Evolutionary conservation across 2,329 filamentous ascomycete genomes (phyloP).

Genomic region (Aspergillus transmontanensis): DNA sequence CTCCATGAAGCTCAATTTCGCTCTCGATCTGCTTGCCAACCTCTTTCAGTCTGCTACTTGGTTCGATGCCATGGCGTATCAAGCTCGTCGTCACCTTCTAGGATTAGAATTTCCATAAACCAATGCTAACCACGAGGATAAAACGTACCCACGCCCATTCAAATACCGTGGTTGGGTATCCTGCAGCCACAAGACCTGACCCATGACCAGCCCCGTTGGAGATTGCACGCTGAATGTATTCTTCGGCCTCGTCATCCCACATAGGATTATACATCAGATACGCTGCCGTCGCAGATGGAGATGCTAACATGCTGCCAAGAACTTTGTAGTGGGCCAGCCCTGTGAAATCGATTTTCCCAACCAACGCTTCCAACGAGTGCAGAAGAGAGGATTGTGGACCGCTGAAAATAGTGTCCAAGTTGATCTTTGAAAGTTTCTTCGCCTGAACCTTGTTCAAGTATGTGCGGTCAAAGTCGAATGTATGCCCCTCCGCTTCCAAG

Average conservation of each 20-base stretch:
- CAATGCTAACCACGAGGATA: too few relatives aligned
- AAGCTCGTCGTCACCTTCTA: background rate
- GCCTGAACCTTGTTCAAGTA: background rate
- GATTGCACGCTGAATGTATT: background rate
- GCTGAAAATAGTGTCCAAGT: background rate
- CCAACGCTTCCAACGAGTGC: background rate
- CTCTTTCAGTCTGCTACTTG: background rate
- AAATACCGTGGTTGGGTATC: slow-evolving; percentile 6
- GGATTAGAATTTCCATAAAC: too few relatives aligned
- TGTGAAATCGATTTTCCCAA: background rate
- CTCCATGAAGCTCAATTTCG: background rate
- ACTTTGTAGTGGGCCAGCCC: background rate
- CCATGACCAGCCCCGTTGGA: background rate
- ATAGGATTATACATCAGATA: slow-evolving; percentile 6
- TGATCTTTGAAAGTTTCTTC: background rate
- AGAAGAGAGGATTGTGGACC: background rate
- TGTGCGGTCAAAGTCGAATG: background rate
- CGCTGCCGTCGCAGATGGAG: background rate
- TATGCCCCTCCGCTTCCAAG: background rate
- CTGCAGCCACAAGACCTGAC: background rate
- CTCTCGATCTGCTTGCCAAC: background rate
- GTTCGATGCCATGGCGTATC: background rate
- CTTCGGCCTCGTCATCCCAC: slow-evolving; percentile 3
- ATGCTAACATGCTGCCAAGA: slow-evolving; percentile 1
- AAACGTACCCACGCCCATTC: slow-evolving; percentile 5